Base-by-base conservation (phyloP, 371 early-diverging fungal species). In the Actinomucor elegans region DNA sequence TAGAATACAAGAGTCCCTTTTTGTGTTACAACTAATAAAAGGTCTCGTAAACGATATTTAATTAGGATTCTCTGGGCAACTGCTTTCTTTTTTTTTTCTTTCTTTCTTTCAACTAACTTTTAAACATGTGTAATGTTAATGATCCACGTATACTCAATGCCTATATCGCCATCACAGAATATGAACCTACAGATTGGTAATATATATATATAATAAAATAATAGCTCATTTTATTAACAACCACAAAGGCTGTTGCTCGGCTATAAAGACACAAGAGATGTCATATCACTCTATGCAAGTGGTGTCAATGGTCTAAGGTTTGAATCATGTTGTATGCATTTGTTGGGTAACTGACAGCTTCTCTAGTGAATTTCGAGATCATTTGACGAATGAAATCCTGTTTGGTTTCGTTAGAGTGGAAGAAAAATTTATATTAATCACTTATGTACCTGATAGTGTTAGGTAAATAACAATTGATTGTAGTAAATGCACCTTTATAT, bases 371-470 rank as follows among this genome's bases (percentile, higher is more conserved):
- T 75, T 89, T 49, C 70, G 75, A 36, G 44, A 77, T 14, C 69
- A 84, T 57, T 46, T 86, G 31, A 70, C 55, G n/a, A 83, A 87
- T 28, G 85, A 86, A 53, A 82, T 89, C 10, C 59, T 86, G 2
- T 89, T 80, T 64, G 86, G 84, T 2, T 83, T 84, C 50, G 71
- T 85, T 12, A 65, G 84, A 31, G 69, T 84, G 11, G 86, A 89
- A 26, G 81, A 81, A 49, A 70, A 76, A 42, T 82, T 77, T 55
- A 73, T 84, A n/a, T 66, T 84, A 4, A 64, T 89, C 17, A 78
- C 82, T 20, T 86, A 83, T 69, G 83, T 89, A 14, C 80, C 84
- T 17, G 85, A 86, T 41, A 77, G 83, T 69, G 81, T 85, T 52
- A 85, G 85, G 84, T 86, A 81, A 49, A 27, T 46, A n/a, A 45